Evolutionary conservation across 2,329 filamentous ascomycete genomes (phyloP).

Genomic region (Aspergillus sp.): DNA sequence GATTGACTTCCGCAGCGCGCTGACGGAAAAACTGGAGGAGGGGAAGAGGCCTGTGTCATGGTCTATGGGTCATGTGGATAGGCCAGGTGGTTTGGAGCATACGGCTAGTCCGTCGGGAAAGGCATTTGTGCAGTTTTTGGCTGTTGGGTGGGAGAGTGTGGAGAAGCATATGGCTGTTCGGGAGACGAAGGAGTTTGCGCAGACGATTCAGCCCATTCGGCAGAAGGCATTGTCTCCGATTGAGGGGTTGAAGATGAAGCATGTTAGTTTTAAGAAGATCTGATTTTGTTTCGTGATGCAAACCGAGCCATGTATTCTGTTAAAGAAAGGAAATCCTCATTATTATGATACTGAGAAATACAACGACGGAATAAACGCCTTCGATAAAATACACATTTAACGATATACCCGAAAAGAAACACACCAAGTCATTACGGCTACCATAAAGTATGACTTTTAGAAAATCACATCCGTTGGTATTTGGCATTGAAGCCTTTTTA

Average conservation of each 20-base stretch:
- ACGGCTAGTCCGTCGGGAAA: conserved; percentile 34
- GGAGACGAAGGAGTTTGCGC: conserved; percentile 40
- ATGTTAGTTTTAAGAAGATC: conserved; percentile 35
- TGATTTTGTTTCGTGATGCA: conserved; percentile 4
- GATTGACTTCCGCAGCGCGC: conserved; percentile 31
- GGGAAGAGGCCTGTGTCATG: conserved; percentile 23
- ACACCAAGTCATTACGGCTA: conserved; percentile 14
- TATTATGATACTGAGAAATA: conserved; percentile 1
- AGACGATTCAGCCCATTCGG: conserved; percentile 36
- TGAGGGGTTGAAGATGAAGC: conserved; percentile 40
- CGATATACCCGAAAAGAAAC: conserved; percentile 7
- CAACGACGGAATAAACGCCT: conserved; percentile 15
- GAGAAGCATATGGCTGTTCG: conserved; percentile 44
- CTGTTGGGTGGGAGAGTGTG: conserved; percentile 47
- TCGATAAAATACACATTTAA: conserved; percentile 30
- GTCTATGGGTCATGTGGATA: conserved; percentile 31
- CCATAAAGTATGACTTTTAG: conserved; percentile 10
- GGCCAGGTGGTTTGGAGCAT: conserved; percentile 25
- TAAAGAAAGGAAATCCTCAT: conserved; percentile 1
- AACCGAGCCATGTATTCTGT: background rate
- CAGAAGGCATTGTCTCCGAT: conserved; percentile 31
- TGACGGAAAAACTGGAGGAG: conserved; percentile 25
- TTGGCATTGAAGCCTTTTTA: conserved; percentile 22
- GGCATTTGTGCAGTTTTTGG: conserved; percentile 38
- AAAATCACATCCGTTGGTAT: background rate